A percentile compares a stretch with the other conserved stretches of the same genome.
Evolutionary conservation across 31 red algal species (phyloP).

Genomic region (Asparagopsis taxiformis): DNA sequence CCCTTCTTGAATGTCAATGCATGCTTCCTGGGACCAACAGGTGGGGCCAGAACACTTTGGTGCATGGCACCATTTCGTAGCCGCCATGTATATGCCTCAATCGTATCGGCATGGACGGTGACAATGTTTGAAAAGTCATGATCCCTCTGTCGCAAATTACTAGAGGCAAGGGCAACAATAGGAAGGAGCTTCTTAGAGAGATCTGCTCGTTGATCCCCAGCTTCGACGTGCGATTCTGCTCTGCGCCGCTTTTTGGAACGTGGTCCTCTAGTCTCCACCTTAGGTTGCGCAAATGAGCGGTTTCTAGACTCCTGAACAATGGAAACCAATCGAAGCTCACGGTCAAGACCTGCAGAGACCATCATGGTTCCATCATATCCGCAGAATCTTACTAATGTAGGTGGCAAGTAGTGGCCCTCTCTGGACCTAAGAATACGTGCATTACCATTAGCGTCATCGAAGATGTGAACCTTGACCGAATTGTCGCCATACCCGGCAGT

Average conservation of each 20-base stretch:
- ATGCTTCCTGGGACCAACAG: constrained; percentile 14
- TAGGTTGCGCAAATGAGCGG: constrained; percentile 71
- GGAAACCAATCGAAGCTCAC: constrained; percentile 76
- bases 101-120: constrained; percentile 64
- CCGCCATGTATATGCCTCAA: constrained; percentile 84
- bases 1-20: constrained; percentile 24
- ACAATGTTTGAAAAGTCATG: constrained; percentile 87
- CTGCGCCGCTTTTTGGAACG: constrained; percentile 43
- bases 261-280: constrained; percentile 10
- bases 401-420: constrained; percentile 84
- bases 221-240: constrained; percentile 32
- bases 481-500: constrained; percentile 86
- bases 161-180: constrained; percentile 53
- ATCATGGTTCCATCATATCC: constrained; percentile 87
- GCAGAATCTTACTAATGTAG: constrained; percentile 76
- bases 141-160: constrained; percentile 52
- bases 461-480: constrained; percentile 88
- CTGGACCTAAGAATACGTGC: constrained; percentile 76
- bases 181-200: constrained; percentile 34
- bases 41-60: constrained; percentile 47
- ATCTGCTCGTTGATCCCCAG: constrained; percentile 37
- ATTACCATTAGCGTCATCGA: constrained; percentile 55
- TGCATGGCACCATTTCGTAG: constrained; percentile 34
- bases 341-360: constrained; percentile 85
- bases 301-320: constrained; percentile 74